phyloP scores from a whole-genome alignment of 23 red algal species.

The Gracilaria gracilis region DNA sequence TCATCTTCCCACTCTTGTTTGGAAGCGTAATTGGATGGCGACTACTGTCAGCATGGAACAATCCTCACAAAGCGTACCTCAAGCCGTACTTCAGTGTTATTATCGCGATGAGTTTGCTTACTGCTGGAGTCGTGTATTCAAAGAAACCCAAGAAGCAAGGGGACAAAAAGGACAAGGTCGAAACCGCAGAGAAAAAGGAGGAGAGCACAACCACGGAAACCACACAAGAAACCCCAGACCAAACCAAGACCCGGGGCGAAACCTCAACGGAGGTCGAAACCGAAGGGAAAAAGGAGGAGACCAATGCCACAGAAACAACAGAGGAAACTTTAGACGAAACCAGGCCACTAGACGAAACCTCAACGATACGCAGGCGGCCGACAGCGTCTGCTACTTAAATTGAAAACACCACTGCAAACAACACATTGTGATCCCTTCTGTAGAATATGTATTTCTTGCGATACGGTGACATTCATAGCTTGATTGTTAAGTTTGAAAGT shows the following conservation, averaged over 20 bases:
- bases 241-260: no score
- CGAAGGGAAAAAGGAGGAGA: no score
- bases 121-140: slow-evolving; percentile 36
- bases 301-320: no score
- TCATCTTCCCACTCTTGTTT: slow-evolving; percentile 49
- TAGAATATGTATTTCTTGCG: no score
- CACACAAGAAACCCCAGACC: not conserved
- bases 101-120: slow-evolving; percentile 29
- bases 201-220: not conserved
- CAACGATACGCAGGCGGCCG: not conserved
- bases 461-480: no score
- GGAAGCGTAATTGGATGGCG: slow-evolving; percentile 46
- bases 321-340: no score
- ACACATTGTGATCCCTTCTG: no score
- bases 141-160: slow-evolving; percentile 42
- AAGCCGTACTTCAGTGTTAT: slow-evolving; percentile 58
- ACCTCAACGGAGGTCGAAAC: no score
- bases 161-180: not conserved
- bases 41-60: slow-evolving; percentile 49
- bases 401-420: not conserved
- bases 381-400: slow-evolving; percentile 23
- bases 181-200: not conserved
- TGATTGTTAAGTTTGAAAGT: no score
- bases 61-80: slow-evolving; percentile 51
- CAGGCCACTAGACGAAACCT: no score